Conservation (phyloP, 768 basidiomycete species). For the Agrocybe praecox region DNA sequence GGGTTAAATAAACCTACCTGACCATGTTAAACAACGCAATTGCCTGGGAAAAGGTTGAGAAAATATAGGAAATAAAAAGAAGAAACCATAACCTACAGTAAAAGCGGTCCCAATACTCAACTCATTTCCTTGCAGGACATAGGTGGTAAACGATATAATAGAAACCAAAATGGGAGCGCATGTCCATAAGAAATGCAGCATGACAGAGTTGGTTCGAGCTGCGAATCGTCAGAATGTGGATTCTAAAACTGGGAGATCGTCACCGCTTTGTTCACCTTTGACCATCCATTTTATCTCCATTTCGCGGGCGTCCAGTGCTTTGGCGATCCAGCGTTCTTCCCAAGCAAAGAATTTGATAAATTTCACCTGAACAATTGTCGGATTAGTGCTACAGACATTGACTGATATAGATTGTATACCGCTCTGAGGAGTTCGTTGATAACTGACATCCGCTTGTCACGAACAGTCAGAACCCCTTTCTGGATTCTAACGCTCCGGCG, state of each 20-base stretch:
- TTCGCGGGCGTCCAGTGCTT: slow-evolving; percentile 63
- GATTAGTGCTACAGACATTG: neutral
- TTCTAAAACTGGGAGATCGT: neutral
- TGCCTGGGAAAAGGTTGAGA: slow-evolving; percentile 37
- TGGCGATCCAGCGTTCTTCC: slow-evolving; percentile 75
- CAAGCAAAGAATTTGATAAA: slow-evolving; percentile 87
- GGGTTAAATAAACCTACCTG: slow-evolving; percentile 1
- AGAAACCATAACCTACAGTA: slow-evolving; percentile 54
- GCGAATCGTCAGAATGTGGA: neutral
- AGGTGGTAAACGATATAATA: slow-evolving; percentile 78
- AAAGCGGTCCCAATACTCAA: slow-evolving; percentile 83
- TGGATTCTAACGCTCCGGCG: slow-evolving; percentile 61
- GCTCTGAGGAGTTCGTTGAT: slow-evolving; percentile 77
- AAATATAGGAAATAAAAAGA: neutral
- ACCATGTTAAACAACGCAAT: slow-evolving; percentile 89
- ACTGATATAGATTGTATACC: slow-evolving; percentile 31
- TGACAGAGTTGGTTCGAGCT: slow-evolving; percentile 72
- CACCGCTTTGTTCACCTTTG: slow-evolving; percentile 45
- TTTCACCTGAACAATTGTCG: slow-evolving; percentile 45
- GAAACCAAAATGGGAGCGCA: slow-evolving; percentile 80
- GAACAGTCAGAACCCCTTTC: slow-evolving; percentile 57
- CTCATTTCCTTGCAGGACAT: slow-evolving; percentile 70
- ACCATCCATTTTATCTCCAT: slow-evolving; percentile 78
- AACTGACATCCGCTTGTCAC: slow-evolving; percentile 78
- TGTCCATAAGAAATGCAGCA: slow-evolving; percentile 74